phyloP scores from a whole-genome alignment of 2,329 filamentous ascomycete species.

The Alternaria brassicicola region DNA sequence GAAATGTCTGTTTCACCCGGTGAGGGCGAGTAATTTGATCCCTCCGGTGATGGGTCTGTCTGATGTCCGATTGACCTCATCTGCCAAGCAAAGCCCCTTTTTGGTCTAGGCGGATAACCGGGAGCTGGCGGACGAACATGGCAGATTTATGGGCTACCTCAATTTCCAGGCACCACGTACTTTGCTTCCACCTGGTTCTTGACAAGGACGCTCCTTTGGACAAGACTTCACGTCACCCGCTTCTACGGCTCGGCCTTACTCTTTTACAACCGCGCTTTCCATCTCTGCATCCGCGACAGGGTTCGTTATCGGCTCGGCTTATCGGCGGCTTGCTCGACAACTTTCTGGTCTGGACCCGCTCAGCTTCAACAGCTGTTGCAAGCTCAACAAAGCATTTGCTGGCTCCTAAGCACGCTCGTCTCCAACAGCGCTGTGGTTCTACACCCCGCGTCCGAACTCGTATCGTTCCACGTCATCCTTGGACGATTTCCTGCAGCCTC shows the following conservation, averaged over 20 bases:
- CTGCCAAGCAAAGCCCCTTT: constrained; percentile 33
- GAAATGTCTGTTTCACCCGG: background rate
- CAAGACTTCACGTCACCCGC: background rate
- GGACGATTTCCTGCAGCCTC: constrained; percentile 9
- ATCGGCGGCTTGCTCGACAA: constrained; percentile 37
- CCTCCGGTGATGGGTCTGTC: constrained; percentile 4
- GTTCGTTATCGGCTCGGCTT: constrained; percentile 48
- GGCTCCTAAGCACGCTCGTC: background rate
- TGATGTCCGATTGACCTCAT: constrained; percentile 15
- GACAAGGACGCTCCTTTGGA: constrained; percentile 16
- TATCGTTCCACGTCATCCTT: constrained; percentile 1
- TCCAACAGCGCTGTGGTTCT: background rate
- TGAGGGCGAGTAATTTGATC: background rate
- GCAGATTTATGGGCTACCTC: constrained; percentile 20
- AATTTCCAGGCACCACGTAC: constrained; percentile 18
- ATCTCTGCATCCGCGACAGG: constrained; percentile 17
- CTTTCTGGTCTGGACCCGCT: constrained; percentile 29
- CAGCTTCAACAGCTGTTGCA: constrained; percentile 12
- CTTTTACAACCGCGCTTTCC: background rate
- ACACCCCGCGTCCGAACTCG: background rate
- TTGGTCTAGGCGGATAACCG: constrained; percentile 28
- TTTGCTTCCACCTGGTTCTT: constrained; percentile 3
- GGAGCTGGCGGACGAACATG: constrained; percentile 31
- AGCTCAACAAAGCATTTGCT: background rate
- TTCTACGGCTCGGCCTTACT: background rate